Evolutionary conservation across 306 rosid species (phyloP).

Genomic region (Pterocarpus santalinus): DNA sequence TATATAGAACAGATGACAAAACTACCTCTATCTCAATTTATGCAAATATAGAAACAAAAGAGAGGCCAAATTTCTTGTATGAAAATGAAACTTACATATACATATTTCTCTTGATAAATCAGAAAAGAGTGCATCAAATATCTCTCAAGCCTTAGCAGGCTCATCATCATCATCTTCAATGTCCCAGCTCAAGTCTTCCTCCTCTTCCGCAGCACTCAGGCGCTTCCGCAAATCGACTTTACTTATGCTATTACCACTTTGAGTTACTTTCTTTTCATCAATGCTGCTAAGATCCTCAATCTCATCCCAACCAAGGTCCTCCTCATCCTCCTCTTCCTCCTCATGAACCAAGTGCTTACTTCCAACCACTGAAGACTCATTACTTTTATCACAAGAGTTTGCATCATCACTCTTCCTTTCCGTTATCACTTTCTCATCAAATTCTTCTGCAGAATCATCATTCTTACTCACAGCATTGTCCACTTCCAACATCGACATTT

Average conservation of each 20-base stretch:
- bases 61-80: conserved; percentile 21
- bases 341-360: conserved; percentile 49
- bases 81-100: conserved; percentile 37
- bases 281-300: conserved; percentile 85
- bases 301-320: conserved; percentile 95
- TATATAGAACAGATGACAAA: conserved; percentile 32
- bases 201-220: conserved; percentile 76
- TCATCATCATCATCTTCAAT: conserved; percentile 71
- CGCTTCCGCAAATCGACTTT: conserved; percentile 69
- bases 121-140: conserved; percentile 35
- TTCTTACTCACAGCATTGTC: conserved; percentile 52
- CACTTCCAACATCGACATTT: conserved; percentile 47
- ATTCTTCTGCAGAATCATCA: conserved; percentile 41
- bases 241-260: conserved; percentile 51
- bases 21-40: conserved; percentile 43
- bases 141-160: conserved; percentile 60
- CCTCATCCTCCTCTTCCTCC: conserved; percentile 55
- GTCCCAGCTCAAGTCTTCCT: conserved; percentile 95
- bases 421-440: conserved; percentile 46
- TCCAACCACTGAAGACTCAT: conserved; percentile 52
- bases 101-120: conserved; percentile 35
- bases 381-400: conserved; percentile 51
- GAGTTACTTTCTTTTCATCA: conserved; percentile 65
- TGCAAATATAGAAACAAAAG: background rate
- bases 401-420: conserved; percentile 52